Evolutionary conservation across 257 asterid genomes (phyloP), one percentile per base, ranked within the genome.

Genomic region (Fraxinus americana): DNA sequence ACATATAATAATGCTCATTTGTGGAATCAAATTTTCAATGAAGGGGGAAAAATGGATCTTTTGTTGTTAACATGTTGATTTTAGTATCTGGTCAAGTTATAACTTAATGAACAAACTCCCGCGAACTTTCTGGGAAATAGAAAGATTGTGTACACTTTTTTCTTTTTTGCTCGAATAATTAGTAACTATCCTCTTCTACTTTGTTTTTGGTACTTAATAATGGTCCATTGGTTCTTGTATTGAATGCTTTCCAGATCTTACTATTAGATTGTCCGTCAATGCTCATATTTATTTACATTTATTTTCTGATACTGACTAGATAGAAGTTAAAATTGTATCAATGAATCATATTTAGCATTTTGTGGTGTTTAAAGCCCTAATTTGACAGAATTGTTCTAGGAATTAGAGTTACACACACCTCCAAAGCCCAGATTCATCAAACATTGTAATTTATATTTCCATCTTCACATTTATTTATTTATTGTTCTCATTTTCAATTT

Each of bases 281-380:
- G 16, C 68, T 10, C 32, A 1, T 34, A 25, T 23, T 61, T 61
- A 16, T n/a, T 29, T 32, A 29, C 7, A 13, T 11, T 8, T 57
- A 7, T 54, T 69, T 77, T 43, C 50, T 12, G 57, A 61, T 34
- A 43, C 17, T 10, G 16, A 19, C 19, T 57, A 36, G 11, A 54
- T 39, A 39, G 30, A 27, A 25, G 19, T 27, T 70, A 35, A 21
- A 43, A 48, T 21, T 45, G 27, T 25, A 25, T 25, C 27, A 25
- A 25, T 25, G 27, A 25, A 25, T 25, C 27, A 25, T 25, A 25
- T 25, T 25, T 25, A 25, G 27, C 27, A 25, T 25, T 25, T 25
- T 25, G 85, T 70, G 88, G 90, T 79, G 85, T 81, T 81, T 83
- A 82, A 86, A 86, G 88, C 90, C 86, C 65, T 68, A 48, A 45